Evolutionary conservation across 495 filamentous ascomycete genomes (phyloP), one percentile per base, ranked within the genome.

Genomic region (Lasiosphaeriaceae sp.): DNA sequence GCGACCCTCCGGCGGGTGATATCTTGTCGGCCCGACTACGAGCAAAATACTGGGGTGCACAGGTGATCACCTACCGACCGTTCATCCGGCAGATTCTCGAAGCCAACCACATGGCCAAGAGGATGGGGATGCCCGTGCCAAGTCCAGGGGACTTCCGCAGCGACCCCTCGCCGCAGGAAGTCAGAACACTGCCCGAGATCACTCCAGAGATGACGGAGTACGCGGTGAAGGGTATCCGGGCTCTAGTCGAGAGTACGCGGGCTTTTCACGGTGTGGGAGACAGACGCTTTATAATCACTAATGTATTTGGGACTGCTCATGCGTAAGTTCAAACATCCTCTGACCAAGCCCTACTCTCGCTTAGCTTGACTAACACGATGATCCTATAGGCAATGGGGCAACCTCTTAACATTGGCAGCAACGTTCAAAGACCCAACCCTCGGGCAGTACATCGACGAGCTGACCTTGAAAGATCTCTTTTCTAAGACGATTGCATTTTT

Each of bases 221-320:
- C 73, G 86, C 78, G 2, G 44, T 56, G 48, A 74, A 74, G 26
- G 84, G 88, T 50, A 78, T 97, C 34, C 69, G 82, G 21, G 89
- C 90, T 8, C 85, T 94, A 4, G 83, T 94, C n/a, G 71, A 83
- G 60, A 96, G 92, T 68, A 97, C 93, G 1, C 79, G 80, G 55
- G 90, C 92, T 1, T 96, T 97, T 64, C 89, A 96, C 72, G 84
- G 85, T 0, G 71, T 87, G 44, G 76, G 69, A 35, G 73, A 68
- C 14, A 79, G 83, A 51, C 83, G 93, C 5, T 85, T 88, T 23
- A 85, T 96, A 31, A 84, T 96, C 44, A 97, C 93, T 9, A 97
- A 96, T 65, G 89, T 96, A 22, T 95, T 95, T 70, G 92, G 93
- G 21, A 97, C 93, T 12, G 88, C 92, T 59, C 93, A 96, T 80